Conservation (phyloP, 768 basidiomycete species). For the Naganishia vaughanmartiniae region DNA sequence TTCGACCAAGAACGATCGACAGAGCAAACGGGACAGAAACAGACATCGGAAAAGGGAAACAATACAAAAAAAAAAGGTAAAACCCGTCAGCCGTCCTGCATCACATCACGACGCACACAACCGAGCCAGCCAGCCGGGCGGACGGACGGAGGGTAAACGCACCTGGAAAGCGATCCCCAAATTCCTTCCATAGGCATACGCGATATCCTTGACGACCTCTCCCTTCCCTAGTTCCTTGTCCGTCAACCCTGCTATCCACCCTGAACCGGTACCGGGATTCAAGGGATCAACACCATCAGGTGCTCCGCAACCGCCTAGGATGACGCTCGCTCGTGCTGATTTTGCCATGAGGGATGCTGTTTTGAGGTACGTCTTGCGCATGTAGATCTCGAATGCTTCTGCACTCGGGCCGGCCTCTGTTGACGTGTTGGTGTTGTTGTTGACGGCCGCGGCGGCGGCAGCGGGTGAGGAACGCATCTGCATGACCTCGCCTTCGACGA, state of each 20-base stretch:
- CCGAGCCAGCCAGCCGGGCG: no score
- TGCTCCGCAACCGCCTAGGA: conserved; percentile 71
- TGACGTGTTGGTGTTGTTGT: no score
- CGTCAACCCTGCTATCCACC: conserved; percentile 34
- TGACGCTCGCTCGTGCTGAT: conserved; percentile 73
- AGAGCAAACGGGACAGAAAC: no score
- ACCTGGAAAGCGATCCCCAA: conserved; percentile 96
- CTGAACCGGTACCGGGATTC: not conserved
- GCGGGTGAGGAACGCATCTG: conserved; percentile 57
- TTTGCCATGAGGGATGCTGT: conserved; percentile 90
- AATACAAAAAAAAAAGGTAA: no score
- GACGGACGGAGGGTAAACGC: no score
- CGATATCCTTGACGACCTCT: conserved; percentile 82
- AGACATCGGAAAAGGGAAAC: no score
- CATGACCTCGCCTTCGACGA: conserved; percentile 95
- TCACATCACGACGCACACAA: no score
- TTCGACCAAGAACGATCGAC: no score
- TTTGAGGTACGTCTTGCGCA: conserved; percentile 90
- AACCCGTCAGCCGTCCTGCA: no score
- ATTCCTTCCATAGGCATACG: conserved; percentile 86
- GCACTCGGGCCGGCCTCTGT: conserved; percentile 45
- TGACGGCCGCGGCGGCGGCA: no score
- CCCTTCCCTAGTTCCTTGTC: conserved; percentile 54
- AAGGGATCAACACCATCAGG: conserved; percentile 33
- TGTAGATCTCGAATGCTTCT: conserved; percentile 61